Evolutionary conservation across 495 filamentous ascomycete genomes (phyloP).

Genomic region (Xanthoparmelia taractica): DNA sequence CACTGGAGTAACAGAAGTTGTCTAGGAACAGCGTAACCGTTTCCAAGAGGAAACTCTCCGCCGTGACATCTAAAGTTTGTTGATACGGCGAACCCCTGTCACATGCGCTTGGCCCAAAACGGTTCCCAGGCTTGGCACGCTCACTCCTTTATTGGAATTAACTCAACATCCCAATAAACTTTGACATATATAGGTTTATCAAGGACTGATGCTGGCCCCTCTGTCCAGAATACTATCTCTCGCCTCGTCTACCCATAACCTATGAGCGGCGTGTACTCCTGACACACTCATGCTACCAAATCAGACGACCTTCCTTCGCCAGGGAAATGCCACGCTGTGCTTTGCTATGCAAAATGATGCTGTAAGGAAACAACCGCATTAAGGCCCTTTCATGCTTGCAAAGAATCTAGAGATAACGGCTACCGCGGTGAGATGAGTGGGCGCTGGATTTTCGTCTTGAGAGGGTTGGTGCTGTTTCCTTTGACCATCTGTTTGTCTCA

Average conservation of each 20-base stretch:
- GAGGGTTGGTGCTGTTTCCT: conserved; percentile 13
- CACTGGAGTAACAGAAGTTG: neutral
- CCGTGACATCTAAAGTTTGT: conserved; percentile 4
- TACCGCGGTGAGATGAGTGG: conserved; percentile 16
- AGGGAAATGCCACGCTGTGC: conserved; percentile 10
- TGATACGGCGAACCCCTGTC: conserved; percentile 5
- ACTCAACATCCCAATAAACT: too few species aligned
- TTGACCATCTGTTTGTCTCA: conserved; percentile 19
- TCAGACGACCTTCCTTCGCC: conserved; percentile 15
- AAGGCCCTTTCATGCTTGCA: conserved; percentile 6
- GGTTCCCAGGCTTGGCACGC: neutral
- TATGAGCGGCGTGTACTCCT: neutral
- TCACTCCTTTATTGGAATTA: neutral
- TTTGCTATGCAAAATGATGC: conserved; percentile 17
- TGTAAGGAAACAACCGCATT: neutral
- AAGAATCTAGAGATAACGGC: conserved; percentile 3
- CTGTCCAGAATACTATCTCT: neutral
- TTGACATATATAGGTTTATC: conserved; percentile 2
- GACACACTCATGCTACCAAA: conserved; percentile 8
- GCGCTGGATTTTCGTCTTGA: conserved; percentile 24
- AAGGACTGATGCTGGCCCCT: neutral
- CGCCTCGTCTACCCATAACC: neutral
- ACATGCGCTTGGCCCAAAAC: conserved; percentile 7
- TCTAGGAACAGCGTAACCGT: neutral
- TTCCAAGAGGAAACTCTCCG: neutral